Evolutionary conservation across 805 yeast genomes (phyloP).

Genomic region (Cyberlindnera maritima): DNA sequence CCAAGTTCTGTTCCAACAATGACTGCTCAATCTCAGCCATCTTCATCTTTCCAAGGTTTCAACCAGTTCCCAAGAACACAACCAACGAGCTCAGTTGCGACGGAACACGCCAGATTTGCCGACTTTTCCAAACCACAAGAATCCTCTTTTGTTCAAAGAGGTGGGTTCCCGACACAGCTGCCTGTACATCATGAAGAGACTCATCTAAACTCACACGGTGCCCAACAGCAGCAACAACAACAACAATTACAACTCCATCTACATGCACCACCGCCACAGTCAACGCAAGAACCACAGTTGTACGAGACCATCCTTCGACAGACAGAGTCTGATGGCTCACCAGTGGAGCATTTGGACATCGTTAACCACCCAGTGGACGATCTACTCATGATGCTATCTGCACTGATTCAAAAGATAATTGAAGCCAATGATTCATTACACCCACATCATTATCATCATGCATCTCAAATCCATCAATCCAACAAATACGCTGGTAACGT

Average conservation of each 20-base stretch:
- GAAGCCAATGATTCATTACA: conserved; percentile 86
- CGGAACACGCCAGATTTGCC: conserved; percentile 16
- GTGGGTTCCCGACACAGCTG: conserved; percentile 9
- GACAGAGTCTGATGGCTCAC: conserved; percentile 8
- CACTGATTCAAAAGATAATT: conserved; percentile 79
- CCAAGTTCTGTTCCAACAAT: conserved; percentile 26
- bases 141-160: conserved; percentile 14
- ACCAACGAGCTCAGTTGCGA: conserved; percentile 49
- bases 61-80: conserved; percentile 37
- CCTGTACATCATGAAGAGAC: not conserved
- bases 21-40: conserved; percentile 10
- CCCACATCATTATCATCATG: conserved; percentile 42
- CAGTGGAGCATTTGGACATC: conserved; percentile 42
- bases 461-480: conserved; percentile 28
- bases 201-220: conserved; percentile 2
- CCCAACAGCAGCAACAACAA: conserved; percentile 18
- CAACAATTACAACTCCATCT: conserved; percentile 7
- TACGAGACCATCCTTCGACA: conserved; percentile 11
- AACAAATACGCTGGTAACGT: conserved; percentile 64
- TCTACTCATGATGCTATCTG: conserved; percentile 78
- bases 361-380: conserved; percentile 82
- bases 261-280: conserved; percentile 16
- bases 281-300: conserved; percentile 11
- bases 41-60: conserved; percentile 20
- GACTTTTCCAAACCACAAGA: conserved; percentile 20